Percentiles rank a stretch among this genome's conserved stretches.
Evolutionary conservation across 192 early-diverging fungal genomes (phyloP).

Genomic region (Umbelopsis ramanniana): DNA sequence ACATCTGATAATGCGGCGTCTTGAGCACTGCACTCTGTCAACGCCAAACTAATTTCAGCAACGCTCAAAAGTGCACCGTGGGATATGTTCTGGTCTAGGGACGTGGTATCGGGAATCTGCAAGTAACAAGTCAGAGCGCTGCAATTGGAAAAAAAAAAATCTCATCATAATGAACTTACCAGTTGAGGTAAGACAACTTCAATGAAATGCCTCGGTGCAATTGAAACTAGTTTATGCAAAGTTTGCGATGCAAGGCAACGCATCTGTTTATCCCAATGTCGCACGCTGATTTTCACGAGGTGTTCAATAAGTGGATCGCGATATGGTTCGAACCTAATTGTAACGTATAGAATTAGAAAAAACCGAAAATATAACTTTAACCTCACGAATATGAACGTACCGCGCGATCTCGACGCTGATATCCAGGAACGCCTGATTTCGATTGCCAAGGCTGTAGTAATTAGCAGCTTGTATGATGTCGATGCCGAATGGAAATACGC

Average conservation of each 20-base stretch:
- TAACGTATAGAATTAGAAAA: not conserved
- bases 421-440: constrained; percentile 71
- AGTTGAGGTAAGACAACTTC: constrained; percentile 58
- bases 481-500: constrained; percentile 92
- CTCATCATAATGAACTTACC: constrained; percentile 40
- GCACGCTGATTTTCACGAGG: constrained; percentile 63
- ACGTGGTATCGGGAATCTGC: constrained; percentile 51
- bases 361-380: not conserved
- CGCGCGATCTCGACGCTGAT: constrained; percentile 75
- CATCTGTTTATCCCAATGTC: constrained; percentile 90
- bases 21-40: constrained; percentile 30
- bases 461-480: constrained; percentile 89
- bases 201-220: constrained; percentile 61
- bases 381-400: constrained; percentile 40
- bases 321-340: constrained; percentile 75
- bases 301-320: constrained; percentile 72
- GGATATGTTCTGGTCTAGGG: constrained; percentile 52
- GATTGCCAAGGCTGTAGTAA: constrained; percentile 91
- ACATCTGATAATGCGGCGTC: not conserved
- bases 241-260: constrained; percentile 79
- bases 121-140: not conserved
- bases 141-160: not conserved
- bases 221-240: constrained; percentile 64
- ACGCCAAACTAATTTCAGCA: constrained; percentile 61
- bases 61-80: constrained; percentile 68